Conservation (phyloP, 768 basidiomycete species). For the Amanita subjunquillea region DNA sequence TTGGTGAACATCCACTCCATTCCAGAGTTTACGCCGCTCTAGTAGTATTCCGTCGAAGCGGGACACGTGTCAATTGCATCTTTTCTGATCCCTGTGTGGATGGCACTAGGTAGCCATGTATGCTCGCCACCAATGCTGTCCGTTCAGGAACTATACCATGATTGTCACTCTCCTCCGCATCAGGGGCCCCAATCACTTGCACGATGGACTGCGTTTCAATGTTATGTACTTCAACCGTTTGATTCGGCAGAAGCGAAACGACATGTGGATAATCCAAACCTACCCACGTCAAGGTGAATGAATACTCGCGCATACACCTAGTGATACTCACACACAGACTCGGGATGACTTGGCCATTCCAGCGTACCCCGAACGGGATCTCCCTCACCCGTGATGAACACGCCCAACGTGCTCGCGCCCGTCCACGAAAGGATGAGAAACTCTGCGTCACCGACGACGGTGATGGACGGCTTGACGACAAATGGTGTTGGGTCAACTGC, state of each 20-base stretch:
- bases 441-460: constrained; percentile 66
- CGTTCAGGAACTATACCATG: constrained; percentile 14
- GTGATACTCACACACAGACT: constrained; percentile 54
- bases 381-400: constrained; percentile 78
- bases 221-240: constrained; percentile 73
- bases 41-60: not conserved
- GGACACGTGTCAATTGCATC: constrained; percentile 18
- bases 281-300: constrained; percentile 15
- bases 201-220: constrained; percentile 63
- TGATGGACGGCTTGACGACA: constrained; percentile 58
- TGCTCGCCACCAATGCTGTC: constrained; percentile 26
- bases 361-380: constrained; percentile 88
- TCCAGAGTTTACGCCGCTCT: no score
- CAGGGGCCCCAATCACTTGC: constrained; percentile 40
- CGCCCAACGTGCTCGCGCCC: constrained; percentile 67
- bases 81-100: constrained; percentile 38
- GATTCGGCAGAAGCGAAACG: constrained; percentile 67
- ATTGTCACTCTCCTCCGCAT: not conserved
- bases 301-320: not conserved
- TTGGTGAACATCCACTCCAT: no score
- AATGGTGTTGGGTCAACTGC: constrained; percentile 28
- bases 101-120: constrained; percentile 38
- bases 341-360: constrained; percentile 75
- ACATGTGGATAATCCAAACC: constrained; percentile 79
- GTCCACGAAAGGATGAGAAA: constrained; percentile 85